phyloP scores from a whole-genome alignment of 192 early-diverging fungal genomes.

The Gonapodya prolifera region DNA sequence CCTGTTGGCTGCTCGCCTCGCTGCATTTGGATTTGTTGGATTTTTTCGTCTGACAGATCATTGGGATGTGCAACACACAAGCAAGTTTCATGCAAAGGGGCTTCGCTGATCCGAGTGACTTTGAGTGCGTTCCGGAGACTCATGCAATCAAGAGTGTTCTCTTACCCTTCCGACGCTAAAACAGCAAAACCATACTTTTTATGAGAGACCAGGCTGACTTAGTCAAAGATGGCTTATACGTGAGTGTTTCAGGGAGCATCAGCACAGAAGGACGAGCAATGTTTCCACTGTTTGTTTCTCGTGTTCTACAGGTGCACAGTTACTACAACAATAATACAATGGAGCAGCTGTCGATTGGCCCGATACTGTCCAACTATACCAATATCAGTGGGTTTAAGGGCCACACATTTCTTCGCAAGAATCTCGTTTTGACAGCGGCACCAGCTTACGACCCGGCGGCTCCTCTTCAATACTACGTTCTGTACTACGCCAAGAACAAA shows the following conservation, averaged over 20 bases:
- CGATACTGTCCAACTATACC: neutral
- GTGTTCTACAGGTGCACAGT: too few species aligned
- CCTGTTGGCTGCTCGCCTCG: too few species aligned
- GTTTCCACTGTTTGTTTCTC: too few species aligned
- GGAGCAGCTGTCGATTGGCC: neutral
- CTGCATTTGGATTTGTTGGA: too few species aligned
- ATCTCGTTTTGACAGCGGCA: neutral
- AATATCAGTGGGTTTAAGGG: too few species aligned
- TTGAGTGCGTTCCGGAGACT: neutral
- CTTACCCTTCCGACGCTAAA: too few species aligned
- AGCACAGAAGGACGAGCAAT: too few species aligned
- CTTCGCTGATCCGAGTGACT: neutral
- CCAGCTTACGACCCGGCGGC: neutral
- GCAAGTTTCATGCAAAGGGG: neutral
- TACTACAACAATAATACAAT: neutral
- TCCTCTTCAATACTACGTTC: neutral
- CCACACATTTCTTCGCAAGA: too few species aligned
- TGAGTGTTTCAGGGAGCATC: too few species aligned
- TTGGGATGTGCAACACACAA: neutral
- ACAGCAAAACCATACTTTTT: neutral
- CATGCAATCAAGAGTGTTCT: too few species aligned
- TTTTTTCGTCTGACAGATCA: neutral
- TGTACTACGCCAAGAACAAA: neutral
- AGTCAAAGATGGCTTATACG: neutral
- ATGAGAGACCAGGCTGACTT: neutral